Percentiles rank a stretch among this genome's conserved stretches.
These are phyloP conservation scores for Plasmodium fragile DNA, from an alignment of 169 alveolate species.

Conservation along the genomic window DNA sequence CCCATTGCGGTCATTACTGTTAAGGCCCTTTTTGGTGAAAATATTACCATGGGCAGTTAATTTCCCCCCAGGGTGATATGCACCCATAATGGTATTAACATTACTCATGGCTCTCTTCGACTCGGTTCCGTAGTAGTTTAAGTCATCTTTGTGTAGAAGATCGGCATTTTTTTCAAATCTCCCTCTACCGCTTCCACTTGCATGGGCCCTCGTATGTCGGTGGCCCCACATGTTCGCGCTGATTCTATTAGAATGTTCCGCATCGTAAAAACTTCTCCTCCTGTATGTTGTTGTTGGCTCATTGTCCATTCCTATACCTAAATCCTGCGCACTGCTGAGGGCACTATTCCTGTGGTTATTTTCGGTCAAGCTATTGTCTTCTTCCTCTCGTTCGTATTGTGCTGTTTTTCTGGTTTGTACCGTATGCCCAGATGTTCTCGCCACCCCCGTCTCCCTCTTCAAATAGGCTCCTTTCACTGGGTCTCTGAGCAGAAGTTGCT, in stretches of 20 bases:
- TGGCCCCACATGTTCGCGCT: not conserved
- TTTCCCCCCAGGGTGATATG: not conserved
- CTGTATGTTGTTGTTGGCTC: conserved; percentile 4
- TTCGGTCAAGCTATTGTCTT: conserved; percentile 4
- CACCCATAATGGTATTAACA: not conserved
- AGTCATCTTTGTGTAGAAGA: conserved; percentile 23
- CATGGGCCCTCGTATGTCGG: not conserved
- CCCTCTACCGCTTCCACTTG: conserved; percentile 1
- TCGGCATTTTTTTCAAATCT: conserved; percentile 22
- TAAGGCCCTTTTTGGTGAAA: conserved; percentile 20
- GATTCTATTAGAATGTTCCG: conserved; percentile 4
- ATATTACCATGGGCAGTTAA: not conserved
- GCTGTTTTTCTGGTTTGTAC: not conserved
- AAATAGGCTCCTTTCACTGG: conserved; percentile 15
- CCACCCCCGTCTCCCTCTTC: conserved; percentile 1
- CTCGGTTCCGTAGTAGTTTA: not conserved
- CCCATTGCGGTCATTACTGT: not conserved
- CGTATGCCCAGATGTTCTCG: not conserved
- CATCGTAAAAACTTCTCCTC: conserved; percentile 23
- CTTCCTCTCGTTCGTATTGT: conserved; percentile 33
- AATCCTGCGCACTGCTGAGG: conserved; percentile 20
- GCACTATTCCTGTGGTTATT: conserved; percentile 15
- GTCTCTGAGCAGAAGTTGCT: conserved; percentile 13
- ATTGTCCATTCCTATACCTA: not conserved
- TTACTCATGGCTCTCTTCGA: not conserved